These are phyloP conservation scores for Avicennia marina DNA, from an alignment of 257 asterid species.

Conservation along the genomic window DNA sequence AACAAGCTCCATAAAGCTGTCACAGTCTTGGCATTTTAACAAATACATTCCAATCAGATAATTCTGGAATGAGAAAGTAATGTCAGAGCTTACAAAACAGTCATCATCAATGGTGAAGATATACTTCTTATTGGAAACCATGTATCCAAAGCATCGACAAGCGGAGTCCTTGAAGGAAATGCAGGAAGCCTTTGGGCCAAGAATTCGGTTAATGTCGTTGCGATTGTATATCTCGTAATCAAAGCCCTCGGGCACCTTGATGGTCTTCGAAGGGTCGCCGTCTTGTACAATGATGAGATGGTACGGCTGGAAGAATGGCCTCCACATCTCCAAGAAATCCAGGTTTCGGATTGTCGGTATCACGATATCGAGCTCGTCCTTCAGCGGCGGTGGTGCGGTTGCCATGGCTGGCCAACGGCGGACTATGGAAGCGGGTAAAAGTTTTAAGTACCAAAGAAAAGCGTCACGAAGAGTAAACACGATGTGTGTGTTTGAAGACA, in stretches of 20 bases:
- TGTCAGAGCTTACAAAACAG: slow-evolving; percentile 81
- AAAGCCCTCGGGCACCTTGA: slow-evolving; percentile 79
- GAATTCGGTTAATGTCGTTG: slow-evolving; percentile 63
- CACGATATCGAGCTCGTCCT: slow-evolving; percentile 83
- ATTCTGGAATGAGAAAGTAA: too few relatives aligned
- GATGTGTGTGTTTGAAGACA: too few relatives aligned
- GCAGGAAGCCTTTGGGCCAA: slow-evolving; percentile 76
- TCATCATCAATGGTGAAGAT: slow-evolving; percentile 92
- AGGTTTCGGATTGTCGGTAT: slow-evolving; percentile 87
- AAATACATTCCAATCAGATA: too few relatives aligned
- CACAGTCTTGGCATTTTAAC: too few relatives aligned
- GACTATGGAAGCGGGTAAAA: too few relatives aligned
- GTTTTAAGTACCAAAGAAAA: too few relatives aligned
- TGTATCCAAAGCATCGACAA: slow-evolving; percentile 87
- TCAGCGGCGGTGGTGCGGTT: slow-evolving; percentile 44
- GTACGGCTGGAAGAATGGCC: slow-evolving; percentile 74
- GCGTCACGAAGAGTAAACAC: too few relatives aligned
- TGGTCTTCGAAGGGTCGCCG: slow-evolving; percentile 76
- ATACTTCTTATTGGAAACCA: slow-evolving; percentile 94
- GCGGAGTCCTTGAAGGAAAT: slow-evolving; percentile 96
- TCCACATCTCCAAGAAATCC: slow-evolving; percentile 92
- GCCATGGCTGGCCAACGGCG: slow-evolving; percentile 30
- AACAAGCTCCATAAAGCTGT: too few relatives aligned
- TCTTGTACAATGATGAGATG: slow-evolving; percentile 88
- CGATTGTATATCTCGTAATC: slow-evolving; percentile 75